Evolutionary conservation across 2,329 filamentous ascomycete species (phyloP), one percentile per base, ranked within the genome.

Genomic region (Fusarium lateritium): DNA sequence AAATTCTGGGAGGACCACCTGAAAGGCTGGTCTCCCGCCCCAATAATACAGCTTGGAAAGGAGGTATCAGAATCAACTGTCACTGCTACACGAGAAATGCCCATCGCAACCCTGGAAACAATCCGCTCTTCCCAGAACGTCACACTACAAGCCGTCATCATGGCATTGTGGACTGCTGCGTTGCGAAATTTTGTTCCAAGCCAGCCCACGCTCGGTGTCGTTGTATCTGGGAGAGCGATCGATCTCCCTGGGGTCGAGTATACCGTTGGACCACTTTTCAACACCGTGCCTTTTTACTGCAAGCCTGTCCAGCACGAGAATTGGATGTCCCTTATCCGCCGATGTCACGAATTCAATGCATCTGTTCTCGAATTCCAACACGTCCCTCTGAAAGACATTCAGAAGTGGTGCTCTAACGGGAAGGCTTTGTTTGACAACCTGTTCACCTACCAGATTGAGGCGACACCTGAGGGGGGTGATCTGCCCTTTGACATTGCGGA

Each of bases 231-330:
- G 1, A 86, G 94, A 62, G 87, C 89, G 0, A 86, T 97, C 6
- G 87, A 92, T 43, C 80, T 94, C 14, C 85, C 90, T 9, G 83
- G 83, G 3, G 86, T 90, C 3, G 91, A 94, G 46, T 76, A 83
- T 22, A 87, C 92, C 1, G 86, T 96, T 42, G 95, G 94, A 0
- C 94, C 95, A 0, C 81, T 98, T 21, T 97, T 98, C 84, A 98
- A 98, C 76, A 97, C 94, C 0, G 82, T 98, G 2, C 94, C 94
- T 0, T 94, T 92, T 75, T 84, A 87, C 56, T 79, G 89, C 34
- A 75, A 80, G 7, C 69, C 86, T 15, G 64, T 79, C 8, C 67
- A 77, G 1, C 74, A 78, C 1, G 81, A 85, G 6, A 88, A 84
- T 0, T 94, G 91, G 88, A 76, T 80, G 1, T 83, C 86, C 0